A percentile compares a stretch with the other conserved stretches of the same genome.
Conservation (phyloP, 805 yeast genomes). For the Pachysolen tannophilus region DNA sequence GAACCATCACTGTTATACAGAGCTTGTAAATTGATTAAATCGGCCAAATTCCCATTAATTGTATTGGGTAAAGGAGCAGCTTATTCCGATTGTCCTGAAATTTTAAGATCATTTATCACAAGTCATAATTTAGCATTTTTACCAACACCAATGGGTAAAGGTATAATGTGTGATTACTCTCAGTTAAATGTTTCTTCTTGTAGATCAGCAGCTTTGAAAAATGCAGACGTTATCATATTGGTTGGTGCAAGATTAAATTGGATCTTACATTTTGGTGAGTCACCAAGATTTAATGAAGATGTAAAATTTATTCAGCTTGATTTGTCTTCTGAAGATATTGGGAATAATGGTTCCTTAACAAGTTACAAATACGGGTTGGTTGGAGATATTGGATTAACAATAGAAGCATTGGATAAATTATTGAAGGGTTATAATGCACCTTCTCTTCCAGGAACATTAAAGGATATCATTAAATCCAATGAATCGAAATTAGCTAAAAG, state of each 20-base stretch:
- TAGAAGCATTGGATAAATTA: conserved; percentile 23
- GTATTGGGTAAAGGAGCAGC: conserved; percentile 66
- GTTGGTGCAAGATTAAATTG: conserved; percentile 67
- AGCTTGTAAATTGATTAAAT: conserved; percentile 26
- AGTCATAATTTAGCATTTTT: conserved; percentile 43
- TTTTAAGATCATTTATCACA: conserved; percentile 32
- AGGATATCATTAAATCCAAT: conserved; percentile 21
- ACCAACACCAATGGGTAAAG: conserved; percentile 78
- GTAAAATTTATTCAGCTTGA: conserved; percentile 54
- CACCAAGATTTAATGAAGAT: conserved; percentile 38
- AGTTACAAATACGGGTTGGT: conserved; percentile 34
- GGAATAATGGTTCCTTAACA: conserved; percentile 27
- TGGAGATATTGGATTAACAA: conserved; percentile 44
- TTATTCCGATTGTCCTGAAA: conserved; percentile 28
- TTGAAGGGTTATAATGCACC: conserved; percentile 26
- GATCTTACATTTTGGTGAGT: conserved; percentile 62
- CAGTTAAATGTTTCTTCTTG: conserved; percentile 51
- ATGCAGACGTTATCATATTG: conserved; percentile 51
- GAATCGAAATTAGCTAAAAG: conserved; percentile 24
- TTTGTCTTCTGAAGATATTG: conserved; percentile 42
- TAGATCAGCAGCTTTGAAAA: conserved; percentile 47
- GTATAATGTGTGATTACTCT: conserved; percentile 46
- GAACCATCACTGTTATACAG: conserved; percentile 23
- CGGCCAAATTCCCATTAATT: conserved; percentile 41
- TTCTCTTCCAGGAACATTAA: conserved; percentile 18